Evolutionary conservation across 2,329 filamentous ascomycete genomes (phyloP), one percentile per base, ranked within the genome.

Genomic region (Fusarium begoniae): DNA sequence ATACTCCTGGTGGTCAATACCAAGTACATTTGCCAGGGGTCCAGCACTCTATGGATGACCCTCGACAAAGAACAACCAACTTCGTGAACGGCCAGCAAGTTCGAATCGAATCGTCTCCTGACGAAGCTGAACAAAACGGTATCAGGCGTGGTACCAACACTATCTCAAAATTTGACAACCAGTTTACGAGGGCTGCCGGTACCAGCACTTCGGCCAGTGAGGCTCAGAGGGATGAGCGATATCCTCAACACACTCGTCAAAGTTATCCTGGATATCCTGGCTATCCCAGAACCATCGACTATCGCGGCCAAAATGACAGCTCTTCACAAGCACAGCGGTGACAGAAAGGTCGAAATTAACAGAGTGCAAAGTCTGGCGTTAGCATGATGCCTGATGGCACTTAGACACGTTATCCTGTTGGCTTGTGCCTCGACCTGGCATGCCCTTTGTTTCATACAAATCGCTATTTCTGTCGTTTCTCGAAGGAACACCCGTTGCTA

Each of bases 111-210:
- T 28, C 45, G 11, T 69, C 59, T 11, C 17, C 24, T 11, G 22
- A 43, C 43, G 50, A 57, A n/a, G 50, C 67, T 20, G 55, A 57
- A 28, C 44, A 41, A 12, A n/a, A 37, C 15, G 63, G 56, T 22
- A 48, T 32, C 20, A 41, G 22, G 15, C 18, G 43, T 35, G 69
- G 53, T 37, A 18, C 10, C n/a, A 20, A 35, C 28, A 41, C 43
- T 17, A 72, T 72, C 30, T 47, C 35, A 24, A 22, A 18, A 38
- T 72, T 72, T 48, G 47, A 68, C 9, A 53, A 13, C 18, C 63
- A 44, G 20, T 72, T 72, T 51, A 43, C 63, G 18, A 12, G 24
- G 17, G 30, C 41, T 41, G 14, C 15, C 13, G 26, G 26, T 45
- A 15, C 5, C n/a, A 41, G 53, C 32, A 6, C 43, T 38, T 18